Evolutionary conservation across 2,329 filamentous ascomycete species (phyloP), one percentile per base, ranked within the genome.

Genomic region (Ceratocystis diversiconidia): DNA sequence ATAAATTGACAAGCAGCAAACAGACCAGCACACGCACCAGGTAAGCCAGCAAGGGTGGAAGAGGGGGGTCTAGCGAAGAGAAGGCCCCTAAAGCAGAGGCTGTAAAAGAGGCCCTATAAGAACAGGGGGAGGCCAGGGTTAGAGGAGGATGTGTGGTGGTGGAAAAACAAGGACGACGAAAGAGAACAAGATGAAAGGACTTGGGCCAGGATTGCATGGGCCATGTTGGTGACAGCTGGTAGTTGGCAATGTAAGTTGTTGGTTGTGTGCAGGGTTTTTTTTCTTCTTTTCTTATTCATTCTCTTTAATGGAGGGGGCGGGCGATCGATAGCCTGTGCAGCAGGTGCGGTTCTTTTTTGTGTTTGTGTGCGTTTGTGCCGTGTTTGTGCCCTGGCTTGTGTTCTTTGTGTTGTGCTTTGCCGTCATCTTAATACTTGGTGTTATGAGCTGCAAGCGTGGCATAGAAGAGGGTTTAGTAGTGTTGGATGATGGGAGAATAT

Each of bases 151-250:
- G 46, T 15, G 44, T 19, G 17, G 6, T 7, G 46, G n/a, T n/a
- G 17, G 46, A 19, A 50, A 50, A 7, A 50, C 17, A 50, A 5
- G 17, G 41, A 61, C 19, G 41, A 61, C 19, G 32, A 61, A 32
- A 32, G 32, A 32, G 32, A 32, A 32, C 32, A 32, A 32, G 41
- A 61, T 41, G 59, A 61, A 25, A 46, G 41, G 50, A 55, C 22
- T 28, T 25, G 36, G 19, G 32, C 22, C 60, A 46, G 60, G 36
- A 62, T 46, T 30, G 60, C 60, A 62, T 62, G 60, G 60, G 60
- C 60, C 60, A 62, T 62, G 60, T 28, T 32, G 60, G 41, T 62
- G 60, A 62, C 60, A 62, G 60, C 41, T 62, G 36, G 12, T 46
- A 25, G 50, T 55, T 32, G 8, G 7, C 32, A 32, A 32, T 32